phyloP scores from a whole-genome alignment of 169 alveolate genomes.

The Babesia microti region DNA sequence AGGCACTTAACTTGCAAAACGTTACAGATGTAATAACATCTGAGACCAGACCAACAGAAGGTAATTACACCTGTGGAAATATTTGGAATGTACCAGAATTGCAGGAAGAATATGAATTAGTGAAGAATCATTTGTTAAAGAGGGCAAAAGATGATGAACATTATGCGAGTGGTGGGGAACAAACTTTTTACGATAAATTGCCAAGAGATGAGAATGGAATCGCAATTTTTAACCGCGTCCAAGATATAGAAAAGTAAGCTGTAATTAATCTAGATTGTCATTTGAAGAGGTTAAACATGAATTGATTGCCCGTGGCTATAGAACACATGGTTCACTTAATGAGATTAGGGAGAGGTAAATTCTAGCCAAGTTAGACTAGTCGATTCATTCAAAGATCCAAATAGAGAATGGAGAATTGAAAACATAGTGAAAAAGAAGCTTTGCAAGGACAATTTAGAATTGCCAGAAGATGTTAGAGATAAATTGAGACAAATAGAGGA shows the following conservation, averaged over 20 bases:
- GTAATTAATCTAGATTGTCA: conserved; percentile 4
- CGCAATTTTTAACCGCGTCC: conserved; percentile 4
- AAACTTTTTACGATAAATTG: conserved; percentile 21
- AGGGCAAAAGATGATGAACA: conserved; percentile 9
- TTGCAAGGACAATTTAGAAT: conserved; percentile 14
- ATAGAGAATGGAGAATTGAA: conserved; percentile 33
- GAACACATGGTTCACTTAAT: conserved; percentile 22
- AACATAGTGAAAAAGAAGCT: conserved; percentile 26
- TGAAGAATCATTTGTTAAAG: no score
- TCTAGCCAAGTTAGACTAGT: conserved; percentile 5
- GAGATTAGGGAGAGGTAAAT: not conserved
- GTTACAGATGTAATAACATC: conserved; percentile 3
- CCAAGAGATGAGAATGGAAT: conserved; percentile 24
- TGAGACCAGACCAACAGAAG: conserved; percentile 3
- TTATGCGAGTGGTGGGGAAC: conserved; percentile 5
- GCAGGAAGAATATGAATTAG: no score
- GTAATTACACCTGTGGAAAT: conserved; percentile 4
- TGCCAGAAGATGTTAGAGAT: conserved; percentile 25
- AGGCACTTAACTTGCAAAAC: no score
- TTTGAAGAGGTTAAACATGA: conserved; percentile 38
- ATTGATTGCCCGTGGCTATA: conserved; percentile 30
- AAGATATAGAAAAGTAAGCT: conserved; percentile 22
- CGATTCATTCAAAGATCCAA: conserved; percentile 7
- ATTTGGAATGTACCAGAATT: conserved; percentile 10
- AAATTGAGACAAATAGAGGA: conserved; percentile 11